phyloP scores from a whole-genome alignment of 257 asterid species.

The Salvia hispanica region DNA sequence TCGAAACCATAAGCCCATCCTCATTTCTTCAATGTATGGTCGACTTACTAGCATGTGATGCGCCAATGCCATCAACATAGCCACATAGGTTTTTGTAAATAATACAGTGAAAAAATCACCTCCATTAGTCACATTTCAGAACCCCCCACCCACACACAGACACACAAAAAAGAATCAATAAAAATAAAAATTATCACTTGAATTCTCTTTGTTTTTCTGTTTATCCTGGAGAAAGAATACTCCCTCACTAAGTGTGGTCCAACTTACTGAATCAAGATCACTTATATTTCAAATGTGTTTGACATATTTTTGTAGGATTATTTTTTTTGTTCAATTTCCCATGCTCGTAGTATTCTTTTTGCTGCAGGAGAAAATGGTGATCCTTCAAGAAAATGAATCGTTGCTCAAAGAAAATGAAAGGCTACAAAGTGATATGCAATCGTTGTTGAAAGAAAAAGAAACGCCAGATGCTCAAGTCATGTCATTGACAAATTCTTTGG shows the following conservation, averaged over 20 bases:
- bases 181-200: background rate
- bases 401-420: conserved; percentile 75
- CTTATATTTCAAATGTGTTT: conserved; percentile 19
- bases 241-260: conserved; percentile 20
- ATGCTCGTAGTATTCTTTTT: conserved; percentile 30
- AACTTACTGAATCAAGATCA: conserved; percentile 21
- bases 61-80: conserved; percentile 5
- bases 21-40: conserved; percentile 28
- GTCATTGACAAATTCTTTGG: conserved; percentile 73
- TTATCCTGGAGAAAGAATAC: conserved; percentile 21
- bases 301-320: conserved; percentile 8
- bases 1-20: conserved; percentile 18
- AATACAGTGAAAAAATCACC: conserved; percentile 1
- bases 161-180: no score
- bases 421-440: conserved; percentile 58
- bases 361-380: conserved; percentile 81
- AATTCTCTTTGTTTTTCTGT: conserved; percentile 6
- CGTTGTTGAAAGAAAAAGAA: conserved; percentile 72
- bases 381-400: conserved; percentile 70
- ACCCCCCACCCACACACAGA: no score
- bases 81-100: conserved; percentile 4
- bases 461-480: conserved; percentile 62
- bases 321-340: conserved; percentile 23
- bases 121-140: conserved; percentile 1
- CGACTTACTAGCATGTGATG: background rate